phyloP scores from a whole-genome alignment of 805 yeast genomes.

The Yarrowia sp. region DNA sequence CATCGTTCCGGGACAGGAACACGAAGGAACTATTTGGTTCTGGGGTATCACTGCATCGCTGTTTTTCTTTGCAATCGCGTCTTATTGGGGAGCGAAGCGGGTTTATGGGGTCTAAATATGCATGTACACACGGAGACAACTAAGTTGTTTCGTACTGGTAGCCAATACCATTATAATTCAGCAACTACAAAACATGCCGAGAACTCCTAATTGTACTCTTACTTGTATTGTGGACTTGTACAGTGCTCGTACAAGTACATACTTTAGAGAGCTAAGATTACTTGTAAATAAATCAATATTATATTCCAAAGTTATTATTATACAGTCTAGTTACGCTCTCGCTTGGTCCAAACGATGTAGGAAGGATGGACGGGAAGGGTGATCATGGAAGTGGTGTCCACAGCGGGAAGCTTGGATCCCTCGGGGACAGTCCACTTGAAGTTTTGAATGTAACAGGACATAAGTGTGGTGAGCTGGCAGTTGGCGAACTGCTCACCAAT shows the following conservation, averaged over 20 bases:
- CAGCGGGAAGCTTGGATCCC: slow-evolving; percentile 45
- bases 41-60: slow-evolving; percentile 41
- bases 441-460: slow-evolving; percentile 70
- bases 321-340: slow-evolving; percentile 27
- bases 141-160: no score
- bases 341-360: slow-evolving; percentile 35
- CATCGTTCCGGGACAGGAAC: slow-evolving; percentile 86
- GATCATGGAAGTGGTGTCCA: slow-evolving; percentile 89
- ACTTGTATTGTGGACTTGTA: no score
- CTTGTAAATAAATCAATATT: neutral
- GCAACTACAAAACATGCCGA: no score
- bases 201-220: no score
- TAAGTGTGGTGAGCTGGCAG: slow-evolving; percentile 83
- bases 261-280: no score
- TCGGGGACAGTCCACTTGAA: slow-evolving; percentile 70
- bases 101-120: slow-evolving; percentile 20
- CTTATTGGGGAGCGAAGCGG: slow-evolving; percentile 31
- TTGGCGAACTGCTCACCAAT: slow-evolving; percentile 98
- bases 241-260: no score
- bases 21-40: slow-evolving; percentile 65
- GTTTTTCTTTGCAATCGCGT: slow-evolving; percentile 37
- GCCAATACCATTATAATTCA: neutral
- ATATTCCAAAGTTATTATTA: neutral
- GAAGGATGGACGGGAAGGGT: slow-evolving; percentile 78
- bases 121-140: no score